Percentiles rank a stretch among this genome's conserved stretches.
Conservation (phyloP, 768 basidiomycete species). For the Nidularia sp. region DNA sequence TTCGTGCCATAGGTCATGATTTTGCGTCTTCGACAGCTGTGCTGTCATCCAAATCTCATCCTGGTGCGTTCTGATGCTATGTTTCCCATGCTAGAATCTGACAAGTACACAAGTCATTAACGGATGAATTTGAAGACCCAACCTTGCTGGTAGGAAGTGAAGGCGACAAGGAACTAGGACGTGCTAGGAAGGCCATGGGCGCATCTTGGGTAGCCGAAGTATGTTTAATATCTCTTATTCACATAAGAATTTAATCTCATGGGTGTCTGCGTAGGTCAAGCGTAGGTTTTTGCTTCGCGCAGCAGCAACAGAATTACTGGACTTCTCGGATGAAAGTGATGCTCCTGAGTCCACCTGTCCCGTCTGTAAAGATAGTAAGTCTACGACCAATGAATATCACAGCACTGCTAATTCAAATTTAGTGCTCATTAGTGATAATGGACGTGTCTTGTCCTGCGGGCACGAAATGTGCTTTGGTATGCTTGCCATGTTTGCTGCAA, state of each 20-base stretch:
- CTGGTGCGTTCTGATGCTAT: slow-evolving; percentile 38
- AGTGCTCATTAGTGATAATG: slow-evolving; percentile 48
- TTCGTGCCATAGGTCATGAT: slow-evolving; percentile 53
- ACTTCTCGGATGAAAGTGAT: slow-evolving; percentile 44
- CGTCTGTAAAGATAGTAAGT: slow-evolving; percentile 62
- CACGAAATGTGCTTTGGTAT: slow-evolving; percentile 64
- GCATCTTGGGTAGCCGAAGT: slow-evolving; percentile 36
- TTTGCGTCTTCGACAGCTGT: slow-evolving; percentile 69
- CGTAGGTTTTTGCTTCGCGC: slow-evolving; percentile 47
- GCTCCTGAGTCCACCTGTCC: slow-evolving; percentile 48
- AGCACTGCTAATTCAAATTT: not conserved
- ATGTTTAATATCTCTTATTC: too few relatives aligned
- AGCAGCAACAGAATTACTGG: slow-evolving; percentile 33
- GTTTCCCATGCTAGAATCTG: not conserved
- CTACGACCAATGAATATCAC: not conserved
- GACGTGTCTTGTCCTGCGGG: slow-evolving; percentile 59
- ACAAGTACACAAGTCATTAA: slow-evolving; percentile 24
- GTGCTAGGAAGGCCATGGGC: slow-evolving; percentile 49
- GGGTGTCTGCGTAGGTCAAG: too few relatives aligned
- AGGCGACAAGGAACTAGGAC: slow-evolving; percentile 50
- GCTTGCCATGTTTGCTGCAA: slow-evolving; percentile 5
- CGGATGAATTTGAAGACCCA: slow-evolving; percentile 37
- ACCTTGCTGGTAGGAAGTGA: slow-evolving; percentile 42
- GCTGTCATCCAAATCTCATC: slow-evolving; percentile 69
- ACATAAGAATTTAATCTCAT: too few relatives aligned